Evolutionary conservation across 495 filamentous ascomycete genomes (phyloP).

Genomic region (Melanomma pulvis-pyrius): DNA sequence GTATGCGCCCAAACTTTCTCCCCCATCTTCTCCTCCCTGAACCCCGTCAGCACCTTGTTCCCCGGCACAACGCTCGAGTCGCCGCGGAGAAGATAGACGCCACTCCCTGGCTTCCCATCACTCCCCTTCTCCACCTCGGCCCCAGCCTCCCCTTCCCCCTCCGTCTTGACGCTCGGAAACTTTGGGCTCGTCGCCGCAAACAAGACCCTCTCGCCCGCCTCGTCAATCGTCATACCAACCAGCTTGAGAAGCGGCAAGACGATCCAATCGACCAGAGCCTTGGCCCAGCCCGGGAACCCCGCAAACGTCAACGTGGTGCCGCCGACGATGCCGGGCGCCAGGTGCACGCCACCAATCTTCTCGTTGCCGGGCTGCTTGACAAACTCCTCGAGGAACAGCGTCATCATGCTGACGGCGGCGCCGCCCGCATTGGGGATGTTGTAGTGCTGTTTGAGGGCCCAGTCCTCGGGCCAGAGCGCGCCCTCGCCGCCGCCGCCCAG

Average conservation of each 20-base stretch:
- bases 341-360: conserved; percentile 30
- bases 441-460: conserved; percentile 32
- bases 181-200: conserved; percentile 21
- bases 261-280: conserved; percentile 19
- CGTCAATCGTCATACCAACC: conserved; percentile 9
- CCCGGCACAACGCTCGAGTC: conserved; percentile 20
- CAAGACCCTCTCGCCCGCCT: conserved; percentile 34
- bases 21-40: conserved; percentile 10
- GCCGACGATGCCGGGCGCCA: conserved; percentile 29
- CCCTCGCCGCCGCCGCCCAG: conserved; percentile 37
- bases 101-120: background rate
- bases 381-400: conserved; percentile 32
- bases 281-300: conserved; percentile 6
- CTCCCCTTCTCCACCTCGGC: conserved; percentile 18
- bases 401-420: conserved; percentile 30
- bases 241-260: conserved; percentile 23
- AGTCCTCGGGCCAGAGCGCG: conserved; percentile 33
- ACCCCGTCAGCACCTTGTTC: conserved; percentile 15
- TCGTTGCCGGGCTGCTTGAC: conserved; percentile 30
- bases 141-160: background rate
- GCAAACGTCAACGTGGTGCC: conserved; percentile 23
- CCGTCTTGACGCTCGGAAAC: background rate
- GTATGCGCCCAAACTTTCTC: conserved; percentile 25
- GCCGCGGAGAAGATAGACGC: conserved; percentile 15
- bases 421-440: conserved; percentile 9